These are phyloP conservation scores for Thelephora terrestris DNA, from an alignment of 1,284 basidiomycete species.

Conservation along the genomic window DNA sequence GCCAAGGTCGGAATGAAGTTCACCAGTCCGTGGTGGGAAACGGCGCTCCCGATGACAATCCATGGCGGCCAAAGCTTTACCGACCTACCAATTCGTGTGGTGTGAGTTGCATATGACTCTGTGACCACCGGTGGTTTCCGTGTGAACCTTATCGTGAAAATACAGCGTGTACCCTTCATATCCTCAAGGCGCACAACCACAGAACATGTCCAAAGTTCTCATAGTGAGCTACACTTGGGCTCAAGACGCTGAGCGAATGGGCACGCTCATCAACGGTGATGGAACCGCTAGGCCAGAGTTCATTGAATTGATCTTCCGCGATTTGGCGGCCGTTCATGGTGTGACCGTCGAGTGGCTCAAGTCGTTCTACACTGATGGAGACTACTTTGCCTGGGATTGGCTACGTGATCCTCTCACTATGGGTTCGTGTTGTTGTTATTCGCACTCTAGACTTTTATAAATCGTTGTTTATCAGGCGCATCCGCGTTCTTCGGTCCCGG, in stretches of 20 bases:
- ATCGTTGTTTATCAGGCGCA: neutral
- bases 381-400: conserved; percentile 3
- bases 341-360: conserved; percentile 1
- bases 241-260: conserved; percentile 5
- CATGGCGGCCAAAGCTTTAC: conserved; percentile 3
- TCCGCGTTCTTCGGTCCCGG: neutral
- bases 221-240: conserved; percentile 10
- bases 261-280: conserved; percentile 7
- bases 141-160: no score
- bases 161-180: conserved; percentile 7
- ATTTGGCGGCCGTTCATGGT: conserved; percentile 1
- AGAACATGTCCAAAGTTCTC: conserved; percentile 2
- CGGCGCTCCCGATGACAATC: conserved; percentile 6
- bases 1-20: conserved; percentile 26
- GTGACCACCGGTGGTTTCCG: no score
- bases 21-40: conserved; percentile 16
- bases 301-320: neutral
- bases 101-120: neutral
- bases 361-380: neutral
- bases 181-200: neutral
- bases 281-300: neutral
- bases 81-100: neutral
- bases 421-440: neutral
- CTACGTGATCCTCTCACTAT: neutral
- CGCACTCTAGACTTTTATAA: no score